Percentiles rank a stretch among this genome's conserved stretches.
Conservation (phyloP, 2,329 filamentous ascomycete genomes). For the Aspergillus sp. region DNA sequence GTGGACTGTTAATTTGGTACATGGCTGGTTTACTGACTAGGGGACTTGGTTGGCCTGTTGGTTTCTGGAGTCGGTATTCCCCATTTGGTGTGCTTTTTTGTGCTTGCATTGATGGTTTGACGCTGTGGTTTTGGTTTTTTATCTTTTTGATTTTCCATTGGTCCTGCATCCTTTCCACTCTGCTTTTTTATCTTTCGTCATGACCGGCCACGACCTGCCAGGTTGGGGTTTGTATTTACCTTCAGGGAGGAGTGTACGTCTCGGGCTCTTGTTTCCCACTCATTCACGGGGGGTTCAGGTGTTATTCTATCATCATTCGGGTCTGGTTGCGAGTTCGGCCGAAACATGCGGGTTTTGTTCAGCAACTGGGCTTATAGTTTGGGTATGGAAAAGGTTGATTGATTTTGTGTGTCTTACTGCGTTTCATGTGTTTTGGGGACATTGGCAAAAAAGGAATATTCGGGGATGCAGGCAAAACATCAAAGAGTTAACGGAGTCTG, state of each 20-base stretch:
- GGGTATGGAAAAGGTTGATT: constrained; percentile 20
- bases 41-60: constrained; percentile 32
- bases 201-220: constrained; percentile 11
- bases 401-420: background rate
- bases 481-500: constrained; percentile 29
- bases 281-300: constrained; percentile 21
- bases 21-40: constrained; percentile 33
- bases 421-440: constrained; percentile 15
- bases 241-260: constrained; percentile 17
- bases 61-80: constrained; percentile 35
- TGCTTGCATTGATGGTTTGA: constrained; percentile 11
- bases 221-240: constrained; percentile 21
- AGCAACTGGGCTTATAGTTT: constrained; percentile 9
- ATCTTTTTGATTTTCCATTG: constrained; percentile 8
- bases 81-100: constrained; percentile 22
- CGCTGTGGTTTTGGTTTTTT: constrained; percentile 10
- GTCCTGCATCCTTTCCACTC: constrained; percentile 10
- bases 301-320: constrained; percentile 21
- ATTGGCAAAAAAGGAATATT: constrained; percentile 20
- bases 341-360: constrained; percentile 15
- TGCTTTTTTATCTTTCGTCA: constrained; percentile 1
- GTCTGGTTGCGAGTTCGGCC: constrained; percentile 22
- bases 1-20: constrained; percentile 31
- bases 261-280: constrained; percentile 23
- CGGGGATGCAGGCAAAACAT: constrained; percentile 24